Percentiles rank a stretch among this genome's conserved stretches.
These are phyloP conservation scores for Suhomyces sp. DNA, from an alignment of 805 yeast species.

Conservation along the genomic window DNA sequence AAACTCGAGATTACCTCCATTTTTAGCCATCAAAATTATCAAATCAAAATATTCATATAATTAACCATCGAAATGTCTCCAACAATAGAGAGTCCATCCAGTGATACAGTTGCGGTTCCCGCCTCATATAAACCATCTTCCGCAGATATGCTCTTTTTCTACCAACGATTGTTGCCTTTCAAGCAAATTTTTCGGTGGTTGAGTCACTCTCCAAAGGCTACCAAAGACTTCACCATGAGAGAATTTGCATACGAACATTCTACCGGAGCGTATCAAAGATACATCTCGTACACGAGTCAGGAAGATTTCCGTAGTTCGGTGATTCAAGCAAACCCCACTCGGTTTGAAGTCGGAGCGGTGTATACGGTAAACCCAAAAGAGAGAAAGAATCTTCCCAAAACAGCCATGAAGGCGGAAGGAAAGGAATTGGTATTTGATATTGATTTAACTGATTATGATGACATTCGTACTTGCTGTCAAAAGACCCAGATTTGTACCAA, in stretches of 20 bases:
- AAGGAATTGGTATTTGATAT: slow-evolving; percentile 95
- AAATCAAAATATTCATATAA: too few relatives aligned
- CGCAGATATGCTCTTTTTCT: slow-evolving; percentile 71
- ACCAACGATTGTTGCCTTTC: slow-evolving; percentile 73
- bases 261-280: slow-evolving; percentile 87
- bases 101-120: too few relatives aligned
- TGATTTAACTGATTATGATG: slow-evolving; percentile 96
- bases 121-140: slow-evolving; percentile 35
- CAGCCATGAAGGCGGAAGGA: slow-evolving; percentile 72
- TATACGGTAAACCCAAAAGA: slow-evolving; percentile 86
- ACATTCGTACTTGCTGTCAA: slow-evolving; percentile 87
- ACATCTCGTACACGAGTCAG: slow-evolving; percentile 65
- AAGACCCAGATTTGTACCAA: slow-evolving; percentile 81
- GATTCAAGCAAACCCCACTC: slow-evolving; percentile 70
- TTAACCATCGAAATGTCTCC: too few relatives aligned
- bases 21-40: too few relatives aligned
- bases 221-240: slow-evolving; percentile 77
- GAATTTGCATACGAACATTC: slow-evolving; percentile 91
- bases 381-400: slow-evolving; percentile 71
- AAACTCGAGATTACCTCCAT: too few relatives aligned
- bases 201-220: slow-evolving; percentile 76
- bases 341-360: slow-evolving; percentile 95
- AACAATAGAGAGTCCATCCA: neutral
- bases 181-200: slow-evolving; percentile 83
- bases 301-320: slow-evolving; percentile 82